phyloP scores from a whole-genome alignment of 169 alveolate genomes.

The Cryptosporidium tyzzeri region DNA sequence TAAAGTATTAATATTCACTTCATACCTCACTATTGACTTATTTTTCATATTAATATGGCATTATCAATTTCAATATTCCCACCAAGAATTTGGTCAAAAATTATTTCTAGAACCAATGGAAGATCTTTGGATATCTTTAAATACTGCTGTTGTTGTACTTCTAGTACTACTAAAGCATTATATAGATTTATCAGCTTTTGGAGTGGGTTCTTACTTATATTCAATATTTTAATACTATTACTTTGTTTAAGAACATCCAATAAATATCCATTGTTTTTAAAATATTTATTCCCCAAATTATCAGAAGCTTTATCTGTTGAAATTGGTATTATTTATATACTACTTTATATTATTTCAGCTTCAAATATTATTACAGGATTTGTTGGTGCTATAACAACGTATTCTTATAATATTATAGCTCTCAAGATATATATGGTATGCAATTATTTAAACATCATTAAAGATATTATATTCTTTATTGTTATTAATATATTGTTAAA shows the following conservation, averaged over 20 bases:
- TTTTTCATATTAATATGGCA: not conserved
- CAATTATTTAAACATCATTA: conserved; percentile 42
- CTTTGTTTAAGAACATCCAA: conserved; percentile 24
- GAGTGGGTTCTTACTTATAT: conserved; percentile 25
- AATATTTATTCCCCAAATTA: conserved; percentile 25
- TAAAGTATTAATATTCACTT: not conserved
- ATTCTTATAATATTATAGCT: conserved; percentile 21
- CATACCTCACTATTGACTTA: not conserved
- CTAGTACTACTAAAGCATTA: conserved; percentile 21
- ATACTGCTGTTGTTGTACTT: conserved; percentile 51
- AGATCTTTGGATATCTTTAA: conserved; percentile 37
- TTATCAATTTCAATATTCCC: conserved; percentile 23
- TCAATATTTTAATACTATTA: conserved; percentile 18
- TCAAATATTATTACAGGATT: conserved; percentile 23
- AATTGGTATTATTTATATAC: conserved; percentile 14
- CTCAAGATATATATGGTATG: conserved; percentile 62
- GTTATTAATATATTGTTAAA: conserved; percentile 5
- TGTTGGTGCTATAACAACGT: conserved; percentile 36
- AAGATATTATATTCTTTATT: conserved; percentile 41
- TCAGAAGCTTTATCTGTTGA: conserved; percentile 3
- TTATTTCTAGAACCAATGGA: conserved; percentile 53
- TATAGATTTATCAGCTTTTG: conserved; percentile 27
- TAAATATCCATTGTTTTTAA: conserved; percentile 27
- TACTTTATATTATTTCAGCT: conserved; percentile 19
- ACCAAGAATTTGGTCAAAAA: conserved; percentile 49